phyloP scores from a whole-genome alignment of 129 eudicot genomes.

The Glebionis coronaria region DNA sequence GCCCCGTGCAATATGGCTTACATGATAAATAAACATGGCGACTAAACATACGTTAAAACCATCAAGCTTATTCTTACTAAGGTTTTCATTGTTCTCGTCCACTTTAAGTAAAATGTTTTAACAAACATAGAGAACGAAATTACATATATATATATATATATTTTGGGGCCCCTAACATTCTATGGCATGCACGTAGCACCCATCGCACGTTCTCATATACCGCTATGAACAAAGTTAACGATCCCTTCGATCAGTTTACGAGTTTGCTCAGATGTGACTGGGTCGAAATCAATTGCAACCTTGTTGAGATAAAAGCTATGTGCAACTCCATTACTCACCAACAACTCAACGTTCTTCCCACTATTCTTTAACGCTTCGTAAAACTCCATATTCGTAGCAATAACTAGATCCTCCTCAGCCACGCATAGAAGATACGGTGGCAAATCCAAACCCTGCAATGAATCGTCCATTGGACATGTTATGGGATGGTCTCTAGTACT shows the following conservation, averaged over 20 bases:
- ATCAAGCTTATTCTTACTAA: too few relatives aligned
- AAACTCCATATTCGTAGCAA: conserved; percentile 68
- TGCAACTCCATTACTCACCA: conserved; percentile 48
- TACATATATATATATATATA: too few relatives aligned
- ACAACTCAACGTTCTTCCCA: conserved; percentile 54
- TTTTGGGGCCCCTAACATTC: too few relatives aligned
- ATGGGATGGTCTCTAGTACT: conserved; percentile 70
- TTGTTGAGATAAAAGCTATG: conserved; percentile 80
- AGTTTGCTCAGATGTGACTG: conserved; percentile 37
- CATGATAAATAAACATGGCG: too few relatives aligned
- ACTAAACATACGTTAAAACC: too few relatives aligned
- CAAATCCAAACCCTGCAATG: conserved; percentile 32
- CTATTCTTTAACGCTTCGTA: conserved; percentile 58
- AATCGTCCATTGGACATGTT: conserved; percentile 70
- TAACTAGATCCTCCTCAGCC: conserved; percentile 65
- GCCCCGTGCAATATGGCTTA: too few relatives aligned
- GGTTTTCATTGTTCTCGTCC: too few relatives aligned
- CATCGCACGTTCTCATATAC: too few relatives aligned
- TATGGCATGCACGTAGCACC: too few relatives aligned
- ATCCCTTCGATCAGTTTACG: conserved; percentile 43
- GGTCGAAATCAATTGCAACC: conserved; percentile 61
- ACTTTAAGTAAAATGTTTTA: too few relatives aligned
- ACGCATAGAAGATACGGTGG: conserved; percentile 66
- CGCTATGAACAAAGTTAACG: conserved; percentile 27
- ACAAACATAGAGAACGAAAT: too few relatives aligned